Base-by-base conservation (phyloP, 202 grass and related monocot genomes). In the Schoenoplectus triqueter region DNA sequence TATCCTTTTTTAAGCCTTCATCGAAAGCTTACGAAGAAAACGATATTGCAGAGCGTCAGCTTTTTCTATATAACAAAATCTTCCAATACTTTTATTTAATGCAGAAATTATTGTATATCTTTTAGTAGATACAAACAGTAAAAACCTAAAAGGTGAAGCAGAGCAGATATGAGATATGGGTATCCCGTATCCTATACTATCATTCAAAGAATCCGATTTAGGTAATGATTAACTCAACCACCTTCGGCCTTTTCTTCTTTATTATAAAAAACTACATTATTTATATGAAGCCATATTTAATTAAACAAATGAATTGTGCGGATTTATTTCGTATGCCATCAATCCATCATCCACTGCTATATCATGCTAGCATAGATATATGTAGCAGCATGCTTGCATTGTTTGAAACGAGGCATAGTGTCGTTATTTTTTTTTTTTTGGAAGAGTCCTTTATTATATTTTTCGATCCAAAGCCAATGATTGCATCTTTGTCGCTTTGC, bases 201-300 rank as follows among this genome's bases (percentile, higher is more conserved):
- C 75, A 77, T 57, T 77, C 52, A 82, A 82, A 69, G 65, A 83
- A 83, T 83, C 61, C 3, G 81, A 83, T 83, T 83, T 70, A 14
- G 48, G 64, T 70, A 83, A 83, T 83, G 64, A 83, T 83, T 41
- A 71, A 83, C 81, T 71, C 81, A 71, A 83, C 81, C 2, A 70
- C 64, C 49, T 4, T 69, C 31, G 21, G 60, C 81, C 21, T 45
- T 22, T 70, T 55, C 80, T 52, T 44, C 10, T 57, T 22, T 70
- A 69, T 41, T 83, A 70, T 40, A 83, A 61, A 3, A 56, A 83
- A 15, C 3, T 44, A 61, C 11, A 63, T 64, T 81, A 31, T 81
- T 5, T 64, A 47, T 40, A 69, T 69, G 48, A 83, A 69, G 21
- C 39, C 31, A 14, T 1, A 44, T 62, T 62, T 62, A 46, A 0